Evolutionary conservation across 139 green algal species (phyloP).

Genomic region (Tetradesmus obliquus): DNA sequence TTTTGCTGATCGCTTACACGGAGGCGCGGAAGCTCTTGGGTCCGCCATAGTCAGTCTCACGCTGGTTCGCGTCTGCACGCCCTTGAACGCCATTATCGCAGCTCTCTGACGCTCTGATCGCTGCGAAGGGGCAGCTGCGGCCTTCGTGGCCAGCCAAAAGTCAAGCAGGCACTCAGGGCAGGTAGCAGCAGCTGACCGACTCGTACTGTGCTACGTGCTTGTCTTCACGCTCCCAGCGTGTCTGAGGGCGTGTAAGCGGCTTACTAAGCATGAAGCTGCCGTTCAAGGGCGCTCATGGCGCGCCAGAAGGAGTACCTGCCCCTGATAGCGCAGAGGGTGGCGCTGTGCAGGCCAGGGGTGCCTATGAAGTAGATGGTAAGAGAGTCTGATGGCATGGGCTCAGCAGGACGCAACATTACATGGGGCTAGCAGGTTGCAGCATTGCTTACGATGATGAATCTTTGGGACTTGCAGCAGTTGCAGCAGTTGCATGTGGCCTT

Average conservation of each 20-base stretch:
- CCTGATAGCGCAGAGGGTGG: not conserved
- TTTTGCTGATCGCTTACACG: not conserved
- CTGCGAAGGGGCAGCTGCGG: too few species aligned
- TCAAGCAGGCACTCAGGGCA: not conserved
- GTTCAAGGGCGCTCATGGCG: not conserved
- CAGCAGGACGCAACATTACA: too few species aligned
- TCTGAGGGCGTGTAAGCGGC: not conserved
- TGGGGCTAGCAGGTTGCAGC: too few species aligned
- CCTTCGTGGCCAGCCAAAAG: not conserved
- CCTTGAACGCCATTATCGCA: too few species aligned
- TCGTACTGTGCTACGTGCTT: not conserved
- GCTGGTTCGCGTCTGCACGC: too few species aligned
- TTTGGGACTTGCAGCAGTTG: not conserved
- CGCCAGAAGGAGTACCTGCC: not conserved
- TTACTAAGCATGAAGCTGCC: not conserved
- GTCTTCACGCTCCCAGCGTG: not conserved
- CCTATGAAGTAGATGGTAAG: constrained; percentile 12
- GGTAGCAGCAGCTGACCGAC: not conserved
- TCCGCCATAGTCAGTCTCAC: not conserved
- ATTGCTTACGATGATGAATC: too few species aligned
- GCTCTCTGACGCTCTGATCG: too few species aligned
- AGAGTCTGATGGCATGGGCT: not conserved
- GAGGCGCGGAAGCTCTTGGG: not conserved
- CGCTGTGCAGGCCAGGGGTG: constrained; percentile 7
- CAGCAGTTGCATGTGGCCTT: not conserved